These are phyloP conservation scores for Ganoderma sinense DNA, from an alignment of 1,284 basidiomycete species.

Conservation along the genomic window DNA sequence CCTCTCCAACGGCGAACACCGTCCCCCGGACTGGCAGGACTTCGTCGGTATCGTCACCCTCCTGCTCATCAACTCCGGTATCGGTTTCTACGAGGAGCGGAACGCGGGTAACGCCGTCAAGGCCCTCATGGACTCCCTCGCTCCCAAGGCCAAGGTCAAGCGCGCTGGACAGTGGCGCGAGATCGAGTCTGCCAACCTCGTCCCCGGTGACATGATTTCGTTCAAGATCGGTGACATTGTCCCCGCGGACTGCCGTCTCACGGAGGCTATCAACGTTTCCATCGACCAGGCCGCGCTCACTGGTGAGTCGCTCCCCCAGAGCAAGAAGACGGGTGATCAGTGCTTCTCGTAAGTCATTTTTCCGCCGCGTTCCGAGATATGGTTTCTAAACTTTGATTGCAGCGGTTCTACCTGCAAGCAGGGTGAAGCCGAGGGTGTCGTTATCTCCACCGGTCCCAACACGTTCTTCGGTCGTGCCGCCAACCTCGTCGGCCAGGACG, in stretches of 20 bases:
- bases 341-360: conserved; percentile 85
- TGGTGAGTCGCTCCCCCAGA: conserved; percentile 92
- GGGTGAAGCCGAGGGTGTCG: conserved; percentile 96
- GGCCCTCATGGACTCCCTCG: conserved; percentile 98
- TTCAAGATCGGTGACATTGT: conserved; percentile 99
- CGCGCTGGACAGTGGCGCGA: conserved; percentile 87
- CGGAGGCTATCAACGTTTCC: conserved; percentile 93
- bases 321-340: conserved; percentile 93
- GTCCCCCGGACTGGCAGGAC: conserved; percentile 95
- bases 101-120: conserved; percentile 99
- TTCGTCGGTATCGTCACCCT: conserved; percentile 96
- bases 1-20: conserved; percentile 90
- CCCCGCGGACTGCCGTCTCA: conserved; percentile 94
- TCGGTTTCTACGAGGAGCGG: conserved; percentile 98
- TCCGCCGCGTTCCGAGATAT: not conserved
- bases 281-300: conserved; percentile 98
- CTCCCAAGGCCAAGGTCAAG: conserved; percentile 94
- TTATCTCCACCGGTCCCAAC: conserved; percentile 96
- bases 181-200: conserved; percentile 88
- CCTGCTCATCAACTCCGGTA: conserved; percentile 93
- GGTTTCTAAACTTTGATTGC: conserved; percentile 21
- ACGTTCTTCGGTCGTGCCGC: conserved; percentile 97
- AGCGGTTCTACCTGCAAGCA: conserved; percentile 97
- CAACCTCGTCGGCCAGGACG: conserved; percentile 94
- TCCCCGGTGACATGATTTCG: conserved; percentile 92